Base-by-base conservation (phyloP, 805 yeast species). In the Ogataea angusta region DNA sequence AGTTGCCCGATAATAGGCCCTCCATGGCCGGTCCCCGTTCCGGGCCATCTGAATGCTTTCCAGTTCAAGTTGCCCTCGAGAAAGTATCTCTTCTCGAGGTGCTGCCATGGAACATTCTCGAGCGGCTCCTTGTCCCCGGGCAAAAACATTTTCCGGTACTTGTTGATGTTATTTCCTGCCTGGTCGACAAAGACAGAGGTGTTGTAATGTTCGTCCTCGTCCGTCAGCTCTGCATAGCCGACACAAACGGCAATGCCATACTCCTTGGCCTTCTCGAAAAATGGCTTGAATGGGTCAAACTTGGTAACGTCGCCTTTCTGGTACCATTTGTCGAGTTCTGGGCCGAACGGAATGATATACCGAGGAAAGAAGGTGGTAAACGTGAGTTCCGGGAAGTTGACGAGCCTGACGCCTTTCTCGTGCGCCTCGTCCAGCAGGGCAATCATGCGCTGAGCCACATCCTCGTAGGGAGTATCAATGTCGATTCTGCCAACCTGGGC, bases 181-280 rank as follows among this genome's bases (percentile, higher is more conserved):
- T 61, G 57, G 40, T 60, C 66, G 27, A 63, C 61, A 25, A 62
- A 47, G 4, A 62, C 50, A 30, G 58, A 60, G 4, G 65, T 61
- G 48, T 66, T 66, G 54, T 52, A 66, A 34, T 52, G 68, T 7
- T 64, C 57, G 5, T 64, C 66, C 22, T 59, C 62, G 10, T 64
- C 68, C 10, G 69, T 62, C 22, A 64, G 43, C 50, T 66, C 70
- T 23, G 68, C 70, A 35, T 63, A 66, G 0, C 70, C 69, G 14
- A 66, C 52, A 8, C 56, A 55, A 36, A 66, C 61, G 0, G 67
- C 68, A 32, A 60, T 56, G 19, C 47, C 46, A 39, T 45, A 36
- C 22, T 52, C 52, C 36, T 48, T 55, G 15, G 69, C 67, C 13
- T 52, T 52, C 25, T 58, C 63, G 35, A 66, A 79, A 30, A 66